phyloP scores from a whole-genome alignment of 768 basidiomycete genomes.

The Dentipellis fragilis region DNA sequence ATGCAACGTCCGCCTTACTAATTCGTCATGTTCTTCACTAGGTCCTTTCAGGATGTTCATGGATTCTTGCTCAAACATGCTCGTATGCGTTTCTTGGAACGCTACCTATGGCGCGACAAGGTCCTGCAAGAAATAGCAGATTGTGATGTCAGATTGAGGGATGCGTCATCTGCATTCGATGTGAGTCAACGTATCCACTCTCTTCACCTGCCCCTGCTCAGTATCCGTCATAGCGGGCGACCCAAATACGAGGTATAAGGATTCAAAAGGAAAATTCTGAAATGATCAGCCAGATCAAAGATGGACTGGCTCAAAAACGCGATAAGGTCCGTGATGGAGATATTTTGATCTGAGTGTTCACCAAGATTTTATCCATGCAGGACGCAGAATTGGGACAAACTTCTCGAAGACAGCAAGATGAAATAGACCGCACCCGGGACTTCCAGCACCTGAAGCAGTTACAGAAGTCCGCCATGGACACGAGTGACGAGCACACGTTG shows the following conservation, averaged over 20 bases:
- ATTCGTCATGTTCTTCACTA: conserved; percentile 7
- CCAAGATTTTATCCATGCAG: conserved; percentile 2
- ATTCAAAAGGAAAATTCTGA: no score
- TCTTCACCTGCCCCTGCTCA: background rate
- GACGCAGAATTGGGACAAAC: conserved; percentile 11
- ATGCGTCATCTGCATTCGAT: conserved; percentile 48
- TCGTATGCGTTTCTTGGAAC: conserved; percentile 63
- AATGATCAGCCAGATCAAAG: conserved; percentile 27
- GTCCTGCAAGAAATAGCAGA: conserved; percentile 40
- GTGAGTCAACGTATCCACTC: conserved; percentile 18
- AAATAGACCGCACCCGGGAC: conserved; percentile 41
- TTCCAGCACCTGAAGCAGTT: conserved; percentile 44
- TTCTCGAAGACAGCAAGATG: conserved; percentile 30
- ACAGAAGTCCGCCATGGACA: conserved; percentile 45
- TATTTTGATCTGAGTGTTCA: conserved; percentile 18
- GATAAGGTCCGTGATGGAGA: conserved; percentile 25
- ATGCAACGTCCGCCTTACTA: background rate
- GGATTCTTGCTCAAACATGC: conserved; percentile 48
- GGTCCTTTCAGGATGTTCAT: conserved; percentile 35
- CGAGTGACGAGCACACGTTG: conserved; percentile 55
- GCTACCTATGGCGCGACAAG: conserved; percentile 69
- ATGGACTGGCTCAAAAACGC: conserved; percentile 33
- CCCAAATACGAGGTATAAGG: conserved; percentile 30
- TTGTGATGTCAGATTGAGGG: conserved; percentile 43
- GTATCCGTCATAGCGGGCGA: conserved; percentile 24